Evolutionary conservation across 1,284 basidiomycete species (phyloP).

Genomic region (Fistulinella cinereoalba): DNA sequence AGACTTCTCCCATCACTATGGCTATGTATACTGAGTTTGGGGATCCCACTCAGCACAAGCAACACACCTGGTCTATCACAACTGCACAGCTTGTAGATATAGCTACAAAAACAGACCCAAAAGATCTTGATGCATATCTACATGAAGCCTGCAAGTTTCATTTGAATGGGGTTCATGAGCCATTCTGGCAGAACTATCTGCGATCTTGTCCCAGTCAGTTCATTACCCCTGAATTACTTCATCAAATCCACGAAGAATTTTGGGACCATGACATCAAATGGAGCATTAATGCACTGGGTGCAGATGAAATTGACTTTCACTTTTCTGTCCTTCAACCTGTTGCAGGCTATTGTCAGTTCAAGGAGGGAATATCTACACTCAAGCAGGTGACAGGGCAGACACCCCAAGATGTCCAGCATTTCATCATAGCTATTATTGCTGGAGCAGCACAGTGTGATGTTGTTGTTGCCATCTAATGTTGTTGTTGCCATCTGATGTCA

Average conservation of each 20-base stretch:
- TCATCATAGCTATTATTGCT: background rate
- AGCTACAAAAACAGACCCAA: background rate
- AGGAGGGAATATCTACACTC: background rate
- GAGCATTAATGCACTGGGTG: background rate
- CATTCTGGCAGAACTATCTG: background rate
- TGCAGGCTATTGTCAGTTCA: background rate
- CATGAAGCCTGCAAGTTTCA: background rate
- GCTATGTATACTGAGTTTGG: background rate
- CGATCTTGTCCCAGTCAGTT: background rate
- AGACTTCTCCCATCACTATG: background rate
- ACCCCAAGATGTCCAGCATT: background rate
- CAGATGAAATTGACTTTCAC: background rate
- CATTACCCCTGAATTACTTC: background rate
- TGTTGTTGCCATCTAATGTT: background rate
- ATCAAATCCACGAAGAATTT: background rate
- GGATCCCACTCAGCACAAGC: background rate
- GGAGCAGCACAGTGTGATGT: background rate
- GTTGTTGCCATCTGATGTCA: no score
- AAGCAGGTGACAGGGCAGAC: background rate
- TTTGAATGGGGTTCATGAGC: background rate
- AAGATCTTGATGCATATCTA: background rate
- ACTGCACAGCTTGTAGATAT: no score
- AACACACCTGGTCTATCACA: background rate
- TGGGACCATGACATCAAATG: constrained; percentile 1
- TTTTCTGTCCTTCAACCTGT: background rate